A percentile compares a stretch with the other conserved stretches of the same genome.
Evolutionary conservation across 179 eudicot species (phyloP).

Genomic region (Spinacia oleracea): DNA sequence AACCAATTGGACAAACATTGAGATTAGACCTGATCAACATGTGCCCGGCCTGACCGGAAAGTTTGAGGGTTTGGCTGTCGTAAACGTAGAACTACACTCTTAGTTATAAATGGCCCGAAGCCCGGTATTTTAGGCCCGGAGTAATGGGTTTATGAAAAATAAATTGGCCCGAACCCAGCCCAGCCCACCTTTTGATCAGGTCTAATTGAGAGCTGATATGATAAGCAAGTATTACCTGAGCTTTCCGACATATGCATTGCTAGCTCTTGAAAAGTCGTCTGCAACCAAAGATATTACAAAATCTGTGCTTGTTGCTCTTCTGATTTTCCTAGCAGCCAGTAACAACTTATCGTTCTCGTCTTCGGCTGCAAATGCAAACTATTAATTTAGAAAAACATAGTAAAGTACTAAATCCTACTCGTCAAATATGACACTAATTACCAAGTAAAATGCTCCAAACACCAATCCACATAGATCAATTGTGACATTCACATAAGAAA

Average conservation of each 20-base stretch:
- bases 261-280: constrained; percentile 80
- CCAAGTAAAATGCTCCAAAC: not conserved
- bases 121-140: too few species aligned
- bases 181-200: too few species aligned
- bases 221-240: constrained; percentile 56
- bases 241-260: constrained; percentile 80
- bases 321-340: constrained; percentile 73
- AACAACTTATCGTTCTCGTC: constrained; percentile 70
- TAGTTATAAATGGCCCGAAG: too few species aligned
- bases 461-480: not conserved
- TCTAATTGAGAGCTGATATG: not conserved
- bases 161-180: too few species aligned
- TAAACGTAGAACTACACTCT: too few species aligned
- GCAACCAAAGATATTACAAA: constrained; percentile 78
- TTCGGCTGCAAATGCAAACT: constrained; percentile 56
- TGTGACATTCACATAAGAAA: not conserved
- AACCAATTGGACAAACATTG: not conserved
- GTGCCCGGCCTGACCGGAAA: too few species aligned
- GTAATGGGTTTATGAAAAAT: too few species aligned
- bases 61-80: too few species aligned
- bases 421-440: not conserved
- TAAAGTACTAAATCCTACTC: not conserved
- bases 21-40: too few species aligned
- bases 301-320: constrained; percentile 74
- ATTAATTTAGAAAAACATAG: not conserved